phyloP scores from a whole-genome alignment of 2,329 filamentous ascomycete genomes.

The Penicillium sp. region DNA sequence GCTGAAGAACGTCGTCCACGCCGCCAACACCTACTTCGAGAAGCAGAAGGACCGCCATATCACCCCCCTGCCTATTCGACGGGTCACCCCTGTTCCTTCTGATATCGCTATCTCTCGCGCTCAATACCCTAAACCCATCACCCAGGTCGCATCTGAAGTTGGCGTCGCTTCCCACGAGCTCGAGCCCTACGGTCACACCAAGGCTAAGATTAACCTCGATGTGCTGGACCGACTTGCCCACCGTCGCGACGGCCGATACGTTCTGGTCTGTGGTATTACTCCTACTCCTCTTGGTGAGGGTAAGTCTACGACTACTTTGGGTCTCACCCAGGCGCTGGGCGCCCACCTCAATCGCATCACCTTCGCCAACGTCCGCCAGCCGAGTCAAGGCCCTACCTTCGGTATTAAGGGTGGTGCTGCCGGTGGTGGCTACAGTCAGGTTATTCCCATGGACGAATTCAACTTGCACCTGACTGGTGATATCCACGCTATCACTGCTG shows the following conservation, averaged over 20 bases:
- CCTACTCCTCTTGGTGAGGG: slow-evolving; percentile 96
- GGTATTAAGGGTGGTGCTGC: slow-evolving; percentile 98
- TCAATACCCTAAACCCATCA: slow-evolving; percentile 91
- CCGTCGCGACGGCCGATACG: slow-evolving; percentile 84
- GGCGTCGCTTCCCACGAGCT: slow-evolving; percentile 88
- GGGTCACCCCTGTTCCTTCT: slow-evolving; percentile 83
- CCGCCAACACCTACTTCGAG: slow-evolving; percentile 80
- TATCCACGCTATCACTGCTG: slow-evolving; percentile 95
- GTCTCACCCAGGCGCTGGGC: slow-evolving; percentile 87
- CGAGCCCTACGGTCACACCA: slow-evolving; percentile 92
- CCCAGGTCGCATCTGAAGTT: slow-evolving; percentile 78
- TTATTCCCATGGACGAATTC: slow-evolving; percentile 99
- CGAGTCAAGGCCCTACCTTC: slow-evolving; percentile 95
- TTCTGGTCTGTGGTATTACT: slow-evolving; percentile 93
- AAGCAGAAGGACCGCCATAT: slow-evolving; percentile 79
- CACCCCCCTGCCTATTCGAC: slow-evolving; percentile 79
- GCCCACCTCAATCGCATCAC: slow-evolving; percentile 84
- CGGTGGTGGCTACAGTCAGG: slow-evolving; percentile 96
- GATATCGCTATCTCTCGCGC: slow-evolving; percentile 90
- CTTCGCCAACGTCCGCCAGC: slow-evolving; percentile 96
- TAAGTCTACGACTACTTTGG: slow-evolving; percentile 97
- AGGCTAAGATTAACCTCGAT: slow-evolving; percentile 89
- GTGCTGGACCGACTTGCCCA: slow-evolving; percentile 84
- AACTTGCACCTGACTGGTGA: slow-evolving; percentile 97
- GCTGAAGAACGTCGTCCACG: slow-evolving; percentile 90